phyloP scores from a whole-genome alignment of 108 stramenopile genomes.

The Mediolabrus comicus region DNA sequence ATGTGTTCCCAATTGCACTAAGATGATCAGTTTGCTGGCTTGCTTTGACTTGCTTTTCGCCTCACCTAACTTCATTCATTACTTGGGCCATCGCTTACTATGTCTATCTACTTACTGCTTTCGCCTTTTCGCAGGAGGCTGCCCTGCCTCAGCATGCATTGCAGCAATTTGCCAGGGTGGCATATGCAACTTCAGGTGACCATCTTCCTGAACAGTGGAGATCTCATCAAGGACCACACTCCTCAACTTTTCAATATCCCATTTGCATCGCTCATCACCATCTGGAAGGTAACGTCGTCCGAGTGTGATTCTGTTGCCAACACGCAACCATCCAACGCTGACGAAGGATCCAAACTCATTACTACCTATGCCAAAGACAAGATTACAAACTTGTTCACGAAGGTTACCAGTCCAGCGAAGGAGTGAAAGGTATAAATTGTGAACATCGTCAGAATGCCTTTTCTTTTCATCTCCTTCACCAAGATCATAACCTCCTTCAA shows the following conservation, averaged over 20 bases:
- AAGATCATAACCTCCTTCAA: slow-evolving; percentile 54
- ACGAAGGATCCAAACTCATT: slow-evolving; percentile 60
- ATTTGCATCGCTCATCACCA: slow-evolving; percentile 49
- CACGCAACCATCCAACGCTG: slow-evolving; percentile 59
- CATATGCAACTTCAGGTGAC: slow-evolving; percentile 16
- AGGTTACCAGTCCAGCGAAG: slow-evolving; percentile 62
- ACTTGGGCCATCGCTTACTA: too few species aligned
- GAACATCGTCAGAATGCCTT: slow-evolving; percentile 45
- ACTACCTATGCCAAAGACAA: slow-evolving; percentile 53
- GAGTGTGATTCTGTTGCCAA: slow-evolving; percentile 61
- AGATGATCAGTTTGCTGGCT: too few species aligned
- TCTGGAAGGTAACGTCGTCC: slow-evolving; percentile 61
- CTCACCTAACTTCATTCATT: too few species aligned
- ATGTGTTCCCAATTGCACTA: too few species aligned
- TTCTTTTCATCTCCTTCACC: slow-evolving; percentile 18
- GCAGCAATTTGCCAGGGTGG: slow-evolving; percentile 62
- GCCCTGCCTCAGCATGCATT: slow-evolving; percentile 32
- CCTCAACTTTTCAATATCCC: slow-evolving; percentile 51
- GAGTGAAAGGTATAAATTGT: slow-evolving; percentile 47
- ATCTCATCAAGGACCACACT: slow-evolving; percentile 46
- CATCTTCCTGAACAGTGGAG: slow-evolving; percentile 27
- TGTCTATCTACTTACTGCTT: background rate
- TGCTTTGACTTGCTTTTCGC: too few species aligned
- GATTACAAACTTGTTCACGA: slow-evolving; percentile 44
- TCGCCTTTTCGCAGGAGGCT: slow-evolving; percentile 16